Percentiles rank a stretch among this genome's conserved stretches.
Conservation (phyloP, 495 filamentous ascomycete species). For the Xylaria nigripes region DNA sequence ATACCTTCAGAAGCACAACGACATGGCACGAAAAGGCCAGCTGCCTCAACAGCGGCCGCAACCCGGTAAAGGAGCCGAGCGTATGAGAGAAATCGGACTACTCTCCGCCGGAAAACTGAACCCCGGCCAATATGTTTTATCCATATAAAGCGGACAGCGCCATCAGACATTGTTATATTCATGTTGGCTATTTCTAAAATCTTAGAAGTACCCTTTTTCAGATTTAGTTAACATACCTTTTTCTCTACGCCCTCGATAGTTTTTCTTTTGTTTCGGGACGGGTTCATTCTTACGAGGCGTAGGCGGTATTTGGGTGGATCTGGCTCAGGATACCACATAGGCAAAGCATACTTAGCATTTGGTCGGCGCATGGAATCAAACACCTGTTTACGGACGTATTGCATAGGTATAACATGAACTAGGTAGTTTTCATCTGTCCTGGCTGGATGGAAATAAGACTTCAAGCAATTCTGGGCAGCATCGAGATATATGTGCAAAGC, state of each 20-base stretch:
- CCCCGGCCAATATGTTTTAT: slow-evolving; percentile 71
- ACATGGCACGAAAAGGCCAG: slow-evolving; percentile 43
- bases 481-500: neutral
- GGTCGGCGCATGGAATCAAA: slow-evolving; percentile 10
- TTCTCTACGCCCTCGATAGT: slow-evolving; percentile 13
- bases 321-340: slow-evolving; percentile 26
- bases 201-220: slow-evolving; percentile 5
- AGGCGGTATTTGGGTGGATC: slow-evolving; percentile 19
- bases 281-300: slow-evolving; percentile 10
- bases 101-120: slow-evolving; percentile 74
- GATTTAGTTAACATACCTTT: slow-evolving; percentile 26
- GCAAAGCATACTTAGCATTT: slow-evolving; percentile 19
- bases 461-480: neutral
- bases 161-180: neutral
- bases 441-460: neutral
- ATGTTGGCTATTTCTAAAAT: slow-evolving; percentile 15
- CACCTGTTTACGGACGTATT: slow-evolving; percentile 2
- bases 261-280: slow-evolving; percentile 8
- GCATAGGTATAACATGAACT: neutral
- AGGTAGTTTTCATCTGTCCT: neutral
- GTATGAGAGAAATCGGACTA: slow-evolving; percentile 89
- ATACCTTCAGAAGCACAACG: slow-evolving; percentile 62
- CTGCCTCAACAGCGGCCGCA: slow-evolving; percentile 41
- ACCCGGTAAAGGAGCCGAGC: slow-evolving; percentile 81
- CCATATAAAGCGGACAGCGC: slow-evolving; percentile 44